These are phyloP conservation scores for Xanthoceras sorbifolium DNA, from an alignment of 345 rosid species.

Conservation along the genomic window DNA sequence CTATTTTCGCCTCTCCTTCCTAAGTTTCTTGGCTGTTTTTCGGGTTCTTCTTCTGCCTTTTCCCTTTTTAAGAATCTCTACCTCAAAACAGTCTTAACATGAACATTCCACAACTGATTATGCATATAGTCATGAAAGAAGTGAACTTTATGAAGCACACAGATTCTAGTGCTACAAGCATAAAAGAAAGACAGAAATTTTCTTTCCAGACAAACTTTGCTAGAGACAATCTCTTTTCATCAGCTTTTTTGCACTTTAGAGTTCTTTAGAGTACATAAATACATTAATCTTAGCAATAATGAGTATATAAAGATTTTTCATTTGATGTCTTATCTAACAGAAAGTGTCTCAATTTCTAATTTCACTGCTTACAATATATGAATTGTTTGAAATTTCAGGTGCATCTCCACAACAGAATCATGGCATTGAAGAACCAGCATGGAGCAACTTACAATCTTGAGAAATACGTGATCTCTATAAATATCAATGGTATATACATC, in stretches of 20 bases:
- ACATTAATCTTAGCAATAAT: neutral
- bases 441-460: constrained; percentile 88
- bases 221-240: neutral
- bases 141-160: neutral
- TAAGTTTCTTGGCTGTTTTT: neutral
- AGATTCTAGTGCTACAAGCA: neutral
- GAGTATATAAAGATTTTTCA: neutral
- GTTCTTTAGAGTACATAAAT: neutral
- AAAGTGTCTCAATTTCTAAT: neutral
- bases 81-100: neutral
- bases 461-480: constrained; percentile 73
- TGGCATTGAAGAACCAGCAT: constrained; percentile 74
- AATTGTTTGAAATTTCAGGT: constrained; percentile 51
- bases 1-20: too few species aligned
- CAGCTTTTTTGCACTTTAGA: neutral
- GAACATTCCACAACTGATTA: neutral
- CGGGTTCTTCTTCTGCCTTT: constrained; percentile 12
- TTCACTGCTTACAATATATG: constrained; percentile 12
- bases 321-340: neutral
- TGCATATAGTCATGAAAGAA: neutral
- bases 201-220: neutral
- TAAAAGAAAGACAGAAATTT: too few species aligned
- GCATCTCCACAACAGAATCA: constrained; percentile 76
- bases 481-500: constrained; percentile 71
- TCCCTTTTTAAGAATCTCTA: neutral